phyloP scores from a whole-genome alignment of 805 yeast genomes.

The Saccharomycopsis guyanensis region DNA sequence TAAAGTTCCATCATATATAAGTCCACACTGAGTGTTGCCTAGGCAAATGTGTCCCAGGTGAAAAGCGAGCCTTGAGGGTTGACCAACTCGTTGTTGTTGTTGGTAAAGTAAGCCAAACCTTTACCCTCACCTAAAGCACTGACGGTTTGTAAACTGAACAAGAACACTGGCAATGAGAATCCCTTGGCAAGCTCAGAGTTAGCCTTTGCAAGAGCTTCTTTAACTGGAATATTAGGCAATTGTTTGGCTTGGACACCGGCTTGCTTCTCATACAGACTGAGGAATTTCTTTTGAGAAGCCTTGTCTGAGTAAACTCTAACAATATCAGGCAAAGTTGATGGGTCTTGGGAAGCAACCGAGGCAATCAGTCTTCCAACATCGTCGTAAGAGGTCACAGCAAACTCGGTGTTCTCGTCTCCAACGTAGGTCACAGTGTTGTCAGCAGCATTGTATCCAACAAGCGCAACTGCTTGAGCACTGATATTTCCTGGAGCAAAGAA shows the following conservation, averaged over 20 bases:
- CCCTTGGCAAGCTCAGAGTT: constrained; percentile 24
- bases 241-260: constrained; percentile 25
- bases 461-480: constrained; percentile 18
- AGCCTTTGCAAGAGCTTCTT: constrained; percentile 27
- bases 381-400: constrained; percentile 31
- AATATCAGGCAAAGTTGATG: constrained; percentile 35
- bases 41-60: constrained; percentile 37
- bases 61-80: constrained; percentile 39
- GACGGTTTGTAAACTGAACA: constrained; percentile 31
- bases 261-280: constrained; percentile 33
- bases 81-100: constrained; percentile 35
- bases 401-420: constrained; percentile 33
- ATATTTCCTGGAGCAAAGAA: constrained; percentile 33
- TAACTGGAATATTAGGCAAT: constrained; percentile 22
- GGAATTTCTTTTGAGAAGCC: constrained; percentile 33
- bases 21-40: no score
- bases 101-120: constrained; percentile 29
- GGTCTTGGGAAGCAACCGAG: constrained; percentile 33
- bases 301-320: constrained; percentile 37
- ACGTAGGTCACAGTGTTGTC: constrained; percentile 30
- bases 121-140: constrained; percentile 34
- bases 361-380: constrained; percentile 42
- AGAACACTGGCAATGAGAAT: constrained; percentile 30
- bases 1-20: no score
- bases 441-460: constrained; percentile 26